Percentiles rank a stretch among this genome's conserved stretches.
Conservation (phyloP, 805 yeast species). For the Starmerella riodocensis region DNA sequence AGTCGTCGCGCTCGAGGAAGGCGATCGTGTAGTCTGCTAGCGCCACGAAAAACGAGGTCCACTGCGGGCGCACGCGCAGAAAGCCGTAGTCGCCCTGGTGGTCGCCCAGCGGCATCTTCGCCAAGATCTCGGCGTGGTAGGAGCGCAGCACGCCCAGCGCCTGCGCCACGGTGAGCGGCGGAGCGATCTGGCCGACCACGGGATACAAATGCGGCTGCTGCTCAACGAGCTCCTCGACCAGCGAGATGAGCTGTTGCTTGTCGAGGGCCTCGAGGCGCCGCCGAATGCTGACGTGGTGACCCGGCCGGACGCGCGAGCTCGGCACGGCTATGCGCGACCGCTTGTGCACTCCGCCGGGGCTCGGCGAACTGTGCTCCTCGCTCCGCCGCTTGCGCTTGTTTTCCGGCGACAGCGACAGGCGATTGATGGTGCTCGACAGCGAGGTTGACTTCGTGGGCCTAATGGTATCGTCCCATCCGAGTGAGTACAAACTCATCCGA, state of each 20-base stretch:
- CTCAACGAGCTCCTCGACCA: constrained; percentile 42
- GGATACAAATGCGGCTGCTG: constrained; percentile 49
- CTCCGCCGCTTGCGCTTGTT: constrained; percentile 21
- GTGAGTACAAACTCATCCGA: background rate
- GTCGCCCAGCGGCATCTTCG: constrained; percentile 41
- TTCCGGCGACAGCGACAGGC: constrained; percentile 17
- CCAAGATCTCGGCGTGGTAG: constrained; percentile 34
- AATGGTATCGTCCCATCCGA: constrained; percentile 24
- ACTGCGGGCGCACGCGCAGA: constrained; percentile 52
- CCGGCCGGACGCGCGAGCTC: background rate
- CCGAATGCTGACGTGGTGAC: constrained; percentile 39
- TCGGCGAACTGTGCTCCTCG: constrained; percentile 11
- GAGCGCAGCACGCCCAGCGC: constrained; percentile 38
- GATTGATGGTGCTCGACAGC: constrained; percentile 6
- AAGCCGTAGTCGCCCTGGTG: constrained; percentile 50
- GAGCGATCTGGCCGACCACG: constrained; percentile 40
- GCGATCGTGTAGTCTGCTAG: constrained; percentile 62
- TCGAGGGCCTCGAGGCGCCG: constrained; percentile 60
- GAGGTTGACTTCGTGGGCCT: constrained; percentile 13
- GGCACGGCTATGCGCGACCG: constrained; percentile 10
- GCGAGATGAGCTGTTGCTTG: constrained; percentile 37
- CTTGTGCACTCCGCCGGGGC: constrained; percentile 6
- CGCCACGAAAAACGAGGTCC: constrained; percentile 56
- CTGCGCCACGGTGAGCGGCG: constrained; percentile 42
- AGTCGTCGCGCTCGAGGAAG: constrained; percentile 59